These are phyloP conservation scores for Suillus plorans DNA, from an alignment of 768 basidiomycete species.

Conservation along the genomic window DNA sequence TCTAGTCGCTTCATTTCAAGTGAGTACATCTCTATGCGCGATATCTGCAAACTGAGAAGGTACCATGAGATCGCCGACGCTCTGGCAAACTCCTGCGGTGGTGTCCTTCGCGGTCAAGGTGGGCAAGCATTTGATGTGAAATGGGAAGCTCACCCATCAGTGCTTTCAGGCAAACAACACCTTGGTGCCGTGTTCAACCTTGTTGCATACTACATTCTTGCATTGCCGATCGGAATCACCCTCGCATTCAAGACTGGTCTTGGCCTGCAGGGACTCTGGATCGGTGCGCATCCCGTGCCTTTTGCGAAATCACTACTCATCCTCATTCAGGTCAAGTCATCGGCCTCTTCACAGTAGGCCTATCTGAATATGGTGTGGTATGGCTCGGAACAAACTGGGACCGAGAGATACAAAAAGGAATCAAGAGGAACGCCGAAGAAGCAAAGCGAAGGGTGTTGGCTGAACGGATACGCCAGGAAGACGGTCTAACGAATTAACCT, in stretches of 20 bases:
- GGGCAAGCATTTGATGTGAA: not conserved
- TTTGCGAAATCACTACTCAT: constrained; percentile 13
- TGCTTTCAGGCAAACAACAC: constrained; percentile 50
- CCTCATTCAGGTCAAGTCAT: constrained; percentile 60
- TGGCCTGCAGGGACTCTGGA: constrained; percentile 53
- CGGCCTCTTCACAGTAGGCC: constrained; percentile 68
- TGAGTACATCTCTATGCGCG: constrained; percentile 10
- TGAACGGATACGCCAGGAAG: constrained; percentile 18
- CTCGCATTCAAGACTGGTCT: constrained; percentile 46
- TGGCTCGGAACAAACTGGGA: constrained; percentile 53
- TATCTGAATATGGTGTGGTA: constrained; percentile 65
- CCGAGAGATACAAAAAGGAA: constrained; percentile 41
- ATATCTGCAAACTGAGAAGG: not conserved
- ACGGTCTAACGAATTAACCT: constrained; percentile 19
- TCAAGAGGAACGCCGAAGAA: constrained; percentile 35
- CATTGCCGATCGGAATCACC: constrained; percentile 50
- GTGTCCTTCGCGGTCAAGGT: constrained; percentile 50
- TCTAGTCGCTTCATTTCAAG: constrained; percentile 56
- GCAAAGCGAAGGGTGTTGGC: constrained; percentile 28
- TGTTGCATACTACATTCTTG: constrained; percentile 59
- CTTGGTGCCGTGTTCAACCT: constrained; percentile 75
- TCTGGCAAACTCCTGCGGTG: constrained; percentile 50
- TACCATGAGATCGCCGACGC: constrained; percentile 49
- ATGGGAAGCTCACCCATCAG: constrained; percentile 9
- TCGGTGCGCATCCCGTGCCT: constrained; percentile 30